Evolutionary conservation across 2,329 filamentous ascomycete genomes (phyloP), one percentile per base, ranked within the genome.

Genomic region (Aspergillus sp.): DNA sequence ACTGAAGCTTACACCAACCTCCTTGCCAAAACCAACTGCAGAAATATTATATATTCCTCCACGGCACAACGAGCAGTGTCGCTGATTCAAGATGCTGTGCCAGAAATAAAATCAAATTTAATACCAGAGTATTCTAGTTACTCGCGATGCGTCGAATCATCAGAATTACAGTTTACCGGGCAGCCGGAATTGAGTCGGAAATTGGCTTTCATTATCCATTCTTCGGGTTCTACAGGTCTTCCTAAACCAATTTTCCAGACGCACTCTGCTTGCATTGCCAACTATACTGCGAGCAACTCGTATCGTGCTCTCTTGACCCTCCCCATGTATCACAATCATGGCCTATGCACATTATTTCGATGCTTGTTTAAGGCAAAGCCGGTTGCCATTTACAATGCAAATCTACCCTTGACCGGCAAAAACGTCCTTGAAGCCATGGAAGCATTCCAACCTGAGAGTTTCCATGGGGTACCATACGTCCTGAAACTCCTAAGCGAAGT

Each of bases 381-480:
- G 0, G 79, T 84, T 6, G 79, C 79, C 37, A 63, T 87, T 23
- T 83, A 80, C 66, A 87, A 84, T 56, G 80, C 82, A 12, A 75
- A 76, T 3, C 66, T 87, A 2, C 84, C 85, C 0, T 67, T 87
- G 5, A 85, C 85, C 0, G 74, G 73, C 2, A 73, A 76, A 14
- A 76, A 78, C 17, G 70, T 86, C 1, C 69, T 81, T 2, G 65
- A 67, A 35, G 64, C 66, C 0, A 59, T 70, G 6, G 54, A 61
- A 25, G 59, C 62, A 2, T 63, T 66, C 9, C 41, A 62, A 25
- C 66, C 67, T 1, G 59, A 68, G 31, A 66, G 69, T 19, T 81
- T 88, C 39, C 81, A 86, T 52, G 81, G 79, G 2, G 87, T 89
- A 1, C 87, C 87, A 0, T 89, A 88, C 62, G 81, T 84, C 0